Evolutionary conservation across 2,329 filamentous ascomycete genomes (phyloP).

Genomic region (Penicillium crustosum): DNA sequence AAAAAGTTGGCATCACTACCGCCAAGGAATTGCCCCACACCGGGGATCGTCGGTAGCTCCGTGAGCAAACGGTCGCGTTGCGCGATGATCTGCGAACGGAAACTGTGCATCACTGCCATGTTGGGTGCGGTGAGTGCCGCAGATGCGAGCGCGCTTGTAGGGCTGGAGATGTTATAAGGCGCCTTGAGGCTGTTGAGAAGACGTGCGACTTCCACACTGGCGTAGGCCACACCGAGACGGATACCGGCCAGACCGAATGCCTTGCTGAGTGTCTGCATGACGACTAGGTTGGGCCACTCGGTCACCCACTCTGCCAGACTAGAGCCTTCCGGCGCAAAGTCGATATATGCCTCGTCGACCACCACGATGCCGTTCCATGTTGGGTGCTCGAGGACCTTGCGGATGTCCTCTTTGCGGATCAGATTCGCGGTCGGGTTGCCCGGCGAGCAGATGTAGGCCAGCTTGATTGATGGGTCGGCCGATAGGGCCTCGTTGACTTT

Average conservation of each 20-base stretch:
- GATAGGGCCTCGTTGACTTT: slow-evolving; percentile 67
- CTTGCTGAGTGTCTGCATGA: slow-evolving; percentile 98
- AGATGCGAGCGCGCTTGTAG: slow-evolving; percentile 77
- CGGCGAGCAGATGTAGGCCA: slow-evolving; percentile 90
- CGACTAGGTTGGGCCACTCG: slow-evolving; percentile 92
- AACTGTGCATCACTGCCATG: slow-evolving; percentile 68
- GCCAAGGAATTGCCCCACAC: slow-evolving; percentile 77
- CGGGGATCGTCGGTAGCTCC: slow-evolving; percentile 72
- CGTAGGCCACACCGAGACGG: slow-evolving; percentile 81
- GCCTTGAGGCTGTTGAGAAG: slow-evolving; percentile 92
- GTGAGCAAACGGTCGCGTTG: slow-evolving; percentile 75
- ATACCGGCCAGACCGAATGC: slow-evolving; percentile 96
- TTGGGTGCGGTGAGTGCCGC: slow-evolving; percentile 69
- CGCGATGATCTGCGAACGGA: slow-evolving; percentile 67
- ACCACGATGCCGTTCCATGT: slow-evolving; percentile 95
- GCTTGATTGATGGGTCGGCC: slow-evolving; percentile 68
- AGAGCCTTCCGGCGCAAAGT: slow-evolving; percentile 77
- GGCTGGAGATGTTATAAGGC: slow-evolving; percentile 91
- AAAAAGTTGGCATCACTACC: slow-evolving; percentile 85
- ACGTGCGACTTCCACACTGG: slow-evolving; percentile 68
- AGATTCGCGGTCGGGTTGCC: slow-evolving; percentile 89
- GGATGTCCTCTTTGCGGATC: slow-evolving; percentile 72
- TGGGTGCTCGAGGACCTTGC: slow-evolving; percentile 73
- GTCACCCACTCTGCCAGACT: slow-evolving; percentile 88
- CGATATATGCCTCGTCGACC: slow-evolving; percentile 94